A percentile compares a stretch with the other conserved stretches of the same genome.
These are phyloP conservation scores for Hemerocallis citrina DNA, from an alignment of 106 monocot genomes.

Conservation along the genomic window DNA sequence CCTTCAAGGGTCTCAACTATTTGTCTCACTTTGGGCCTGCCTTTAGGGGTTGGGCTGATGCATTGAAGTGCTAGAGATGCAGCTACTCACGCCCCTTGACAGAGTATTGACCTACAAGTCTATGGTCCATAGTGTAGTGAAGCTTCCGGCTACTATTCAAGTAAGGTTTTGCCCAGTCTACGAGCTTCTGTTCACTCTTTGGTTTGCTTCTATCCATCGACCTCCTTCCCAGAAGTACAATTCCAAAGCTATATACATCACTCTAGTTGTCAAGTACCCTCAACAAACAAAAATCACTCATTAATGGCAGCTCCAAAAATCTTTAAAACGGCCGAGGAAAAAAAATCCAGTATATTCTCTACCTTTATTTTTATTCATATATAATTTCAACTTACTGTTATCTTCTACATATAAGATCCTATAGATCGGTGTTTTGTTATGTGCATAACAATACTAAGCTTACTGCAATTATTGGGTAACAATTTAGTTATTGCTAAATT, in stretches of 20 bases:
- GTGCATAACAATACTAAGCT: too few species aligned
- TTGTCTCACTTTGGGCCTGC: conserved; percentile 59
- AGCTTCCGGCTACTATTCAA: conserved; percentile 48
- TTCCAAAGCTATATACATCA: conserved; percentile 87
- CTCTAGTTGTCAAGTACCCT: conserved; percentile 75
- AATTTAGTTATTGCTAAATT: too few species aligned
- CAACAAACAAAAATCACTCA: background rate
- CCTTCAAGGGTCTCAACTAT: conserved; percentile 48
- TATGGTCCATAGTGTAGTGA: conserved; percentile 70
- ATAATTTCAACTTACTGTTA: too few species aligned
- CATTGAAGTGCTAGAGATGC: conserved; percentile 60
- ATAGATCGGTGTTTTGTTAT: too few species aligned
- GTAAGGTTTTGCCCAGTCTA: conserved; percentile 75
- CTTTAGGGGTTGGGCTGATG: conserved; percentile 62
- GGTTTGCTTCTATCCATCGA: conserved; percentile 60
- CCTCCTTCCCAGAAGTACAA: conserved; percentile 73
- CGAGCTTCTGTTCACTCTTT: conserved; percentile 72
- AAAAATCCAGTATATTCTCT: too few species aligned
- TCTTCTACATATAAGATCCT: too few species aligned
- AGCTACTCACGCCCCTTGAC: conserved; percentile 47
- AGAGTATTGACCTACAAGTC: conserved; percentile 73
- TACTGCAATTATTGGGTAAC: too few species aligned
- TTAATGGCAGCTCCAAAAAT: too few species aligned
- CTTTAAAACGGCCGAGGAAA: too few species aligned
- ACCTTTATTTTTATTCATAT: too few species aligned